These are phyloP conservation scores for Citrus sp. DNA, from an alignment of 345 rosid species.

Conservation along the genomic window DNA sequence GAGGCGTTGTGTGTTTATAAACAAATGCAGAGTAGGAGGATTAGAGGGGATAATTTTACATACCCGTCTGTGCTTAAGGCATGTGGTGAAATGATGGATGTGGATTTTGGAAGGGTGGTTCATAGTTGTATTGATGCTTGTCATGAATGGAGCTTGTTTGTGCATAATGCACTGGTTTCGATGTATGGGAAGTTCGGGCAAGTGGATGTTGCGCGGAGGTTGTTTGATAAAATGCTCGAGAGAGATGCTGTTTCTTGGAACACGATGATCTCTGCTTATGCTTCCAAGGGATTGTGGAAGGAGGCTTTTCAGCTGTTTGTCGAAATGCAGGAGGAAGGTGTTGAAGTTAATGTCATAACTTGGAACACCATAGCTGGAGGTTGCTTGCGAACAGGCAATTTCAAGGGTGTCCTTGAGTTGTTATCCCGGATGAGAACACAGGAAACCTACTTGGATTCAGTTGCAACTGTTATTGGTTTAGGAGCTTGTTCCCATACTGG, in stretches of 20 bases:
- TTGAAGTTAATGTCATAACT: conserved; percentile 46
- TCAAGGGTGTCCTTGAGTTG: conserved; percentile 44
- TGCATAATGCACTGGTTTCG: conserved; percentile 68
- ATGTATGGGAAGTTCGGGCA: conserved; percentile 70
- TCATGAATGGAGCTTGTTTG: conserved; percentile 46
- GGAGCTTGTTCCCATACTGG: conserved; percentile 68
- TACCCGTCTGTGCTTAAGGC: conserved; percentile 81
- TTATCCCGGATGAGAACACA: conserved; percentile 47
- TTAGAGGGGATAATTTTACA: conserved; percentile 67
- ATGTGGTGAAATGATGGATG: conserved; percentile 57
- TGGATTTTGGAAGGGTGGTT: conserved; percentile 50
- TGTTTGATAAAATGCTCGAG: conserved; percentile 61
- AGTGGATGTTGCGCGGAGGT: conserved; percentile 35
- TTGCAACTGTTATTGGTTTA: conserved; percentile 56
- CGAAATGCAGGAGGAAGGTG: conserved; percentile 43
- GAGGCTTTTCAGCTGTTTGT: conserved; percentile 62
- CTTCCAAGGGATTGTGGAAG: conserved; percentile 61
- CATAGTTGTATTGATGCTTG: conserved; percentile 46
- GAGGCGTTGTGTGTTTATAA: conserved; percentile 50
- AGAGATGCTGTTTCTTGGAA: conserved; percentile 83
- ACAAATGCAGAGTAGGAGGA: conserved; percentile 50
- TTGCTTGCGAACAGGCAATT: conserved; percentile 46
- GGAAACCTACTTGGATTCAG: conserved; percentile 42
- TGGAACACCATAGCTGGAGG: conserved; percentile 75
- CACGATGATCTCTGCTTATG: conserved; percentile 59